phyloP scores from a whole-genome alignment of 2,329 filamentous ascomycete genomes.

The Hymenoscyphus albidus region DNA sequence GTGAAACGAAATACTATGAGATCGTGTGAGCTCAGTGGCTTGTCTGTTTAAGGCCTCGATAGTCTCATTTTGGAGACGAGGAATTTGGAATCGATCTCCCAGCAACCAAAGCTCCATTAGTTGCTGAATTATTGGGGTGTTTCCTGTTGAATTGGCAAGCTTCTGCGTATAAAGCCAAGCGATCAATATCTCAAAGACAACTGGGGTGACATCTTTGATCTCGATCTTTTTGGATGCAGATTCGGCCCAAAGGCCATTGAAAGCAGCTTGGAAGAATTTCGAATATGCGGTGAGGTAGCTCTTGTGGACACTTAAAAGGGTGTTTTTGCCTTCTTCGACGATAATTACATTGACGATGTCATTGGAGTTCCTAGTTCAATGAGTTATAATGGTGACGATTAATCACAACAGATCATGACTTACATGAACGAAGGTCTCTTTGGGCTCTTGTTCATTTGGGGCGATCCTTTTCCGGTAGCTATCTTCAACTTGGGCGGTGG shows the following conservation, averaged over 20 bases:
- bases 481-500: neutral
- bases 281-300: conserved; percentile 12
- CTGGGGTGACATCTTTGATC: neutral
- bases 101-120: conserved; percentile 4
- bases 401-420: neutral
- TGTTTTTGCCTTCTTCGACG: neutral
- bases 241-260: conserved; percentile 11
- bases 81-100: neutral
- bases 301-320: conserved; percentile 13
- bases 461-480: neutral
- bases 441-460: neutral
- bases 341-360: neutral
- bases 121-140: neutral
- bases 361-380: neutral
- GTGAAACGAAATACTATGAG: neutral
- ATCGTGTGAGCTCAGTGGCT: neutral
- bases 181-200: neutral
- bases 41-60: neutral
- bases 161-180: conserved; percentile 2
- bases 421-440: neutral
- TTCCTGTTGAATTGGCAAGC: neutral
- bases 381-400: neutral
- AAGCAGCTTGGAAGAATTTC: conserved; percentile 15
- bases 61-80: conserved; percentile 6
- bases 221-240: neutral